Base-by-base conservation (phyloP, 371 early-diverging fungal species). In the Apophysomyces elegans region DNA sequence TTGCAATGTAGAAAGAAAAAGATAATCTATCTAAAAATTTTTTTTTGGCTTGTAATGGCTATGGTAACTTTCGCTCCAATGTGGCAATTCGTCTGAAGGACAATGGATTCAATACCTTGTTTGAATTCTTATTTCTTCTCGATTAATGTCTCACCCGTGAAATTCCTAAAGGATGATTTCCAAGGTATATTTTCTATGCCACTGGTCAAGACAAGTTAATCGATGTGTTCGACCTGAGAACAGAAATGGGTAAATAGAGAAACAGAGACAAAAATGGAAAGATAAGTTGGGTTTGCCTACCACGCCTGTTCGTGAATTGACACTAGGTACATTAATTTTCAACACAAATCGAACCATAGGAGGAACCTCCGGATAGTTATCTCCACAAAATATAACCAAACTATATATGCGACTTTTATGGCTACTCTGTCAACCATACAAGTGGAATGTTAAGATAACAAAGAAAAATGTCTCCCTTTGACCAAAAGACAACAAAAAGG, bases 321-420 rank as follows among this genome's bases (percentile, higher is more conserved):
- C 96, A 67, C 94, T 90, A n/a, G 93, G 89, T 59, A 98, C 70
- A 70, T 95, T 95, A 68, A 98, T 90, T 63, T 84, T 85, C 35
- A 94, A 91, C 16, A 90, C 65, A 75, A 98, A 98, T 35, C 77
- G 70, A 37, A 97, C 90, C 7, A 61, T 59, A 4, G 98, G 99
- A 21, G 97, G 89, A 32, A 63, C 64, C 68, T 92, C 89, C 18
- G 99, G 99, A 74, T 98, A 98, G 21, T 90, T 69, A 2, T 84
- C 80, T 56, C 93, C 96, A 70, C 99, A 98, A 70, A 76, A 78
- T 35, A 98, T 82, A 69, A 82, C 85, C 56, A 98, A 83, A 66
- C 88, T 86, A 81, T 97, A 97, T 66, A 98, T 96, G 38, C 96
- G 88, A 84, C 94, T 96, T 75, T 97, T 96, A 70, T 95, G 96